These are phyloP conservation scores for Septoria petroselini DNA, from an alignment of 2,329 filamentous ascomycete species.

Conservation along the genomic window DNA sequence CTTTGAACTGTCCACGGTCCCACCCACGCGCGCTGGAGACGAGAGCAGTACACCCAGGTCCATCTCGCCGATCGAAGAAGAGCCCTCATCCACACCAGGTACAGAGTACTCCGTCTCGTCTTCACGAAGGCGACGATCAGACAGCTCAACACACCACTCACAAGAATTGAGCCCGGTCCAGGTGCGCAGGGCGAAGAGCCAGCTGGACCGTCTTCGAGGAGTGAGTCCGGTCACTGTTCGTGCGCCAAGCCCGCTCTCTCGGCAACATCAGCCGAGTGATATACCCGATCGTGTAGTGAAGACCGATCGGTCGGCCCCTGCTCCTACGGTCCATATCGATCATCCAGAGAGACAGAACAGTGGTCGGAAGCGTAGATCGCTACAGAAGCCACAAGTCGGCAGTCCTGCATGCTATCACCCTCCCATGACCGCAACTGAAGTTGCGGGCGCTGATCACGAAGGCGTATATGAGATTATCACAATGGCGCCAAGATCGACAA, in stretches of 20 bases:
- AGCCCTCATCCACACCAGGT: conserved; percentile 15
- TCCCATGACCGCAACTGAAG: background rate
- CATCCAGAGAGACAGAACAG: background rate
- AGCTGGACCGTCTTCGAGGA: conserved; percentile 12
- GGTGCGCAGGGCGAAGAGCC: conserved; percentile 11
- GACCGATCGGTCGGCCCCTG: background rate
- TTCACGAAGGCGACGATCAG: conserved; percentile 6
- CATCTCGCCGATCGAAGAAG: conserved; percentile 15
- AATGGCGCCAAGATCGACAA: conserved; percentile 25
- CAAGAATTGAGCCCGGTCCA: conserved; percentile 17
- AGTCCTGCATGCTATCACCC: background rate
- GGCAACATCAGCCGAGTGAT: conserved; percentile 4
- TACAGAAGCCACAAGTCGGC: background rate
- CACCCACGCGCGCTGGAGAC: conserved; percentile 23
- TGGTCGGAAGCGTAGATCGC: background rate
- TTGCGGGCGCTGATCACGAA: conserved; percentile 1
- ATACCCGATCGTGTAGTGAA: background rate
- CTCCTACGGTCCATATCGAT: background rate
- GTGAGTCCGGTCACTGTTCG: conserved; percentile 10
- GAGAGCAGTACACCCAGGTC: conserved; percentile 12
- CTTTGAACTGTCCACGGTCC: conserved; percentile 22
- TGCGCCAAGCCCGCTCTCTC: conserved; percentile 1
- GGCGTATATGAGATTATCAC: conserved; percentile 28
- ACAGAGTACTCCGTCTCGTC: conserved; percentile 10
- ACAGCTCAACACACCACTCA: background rate